phyloP scores from a whole-genome alignment of 208 protist genomes.

The Leishmania martiniquensis region DNA sequence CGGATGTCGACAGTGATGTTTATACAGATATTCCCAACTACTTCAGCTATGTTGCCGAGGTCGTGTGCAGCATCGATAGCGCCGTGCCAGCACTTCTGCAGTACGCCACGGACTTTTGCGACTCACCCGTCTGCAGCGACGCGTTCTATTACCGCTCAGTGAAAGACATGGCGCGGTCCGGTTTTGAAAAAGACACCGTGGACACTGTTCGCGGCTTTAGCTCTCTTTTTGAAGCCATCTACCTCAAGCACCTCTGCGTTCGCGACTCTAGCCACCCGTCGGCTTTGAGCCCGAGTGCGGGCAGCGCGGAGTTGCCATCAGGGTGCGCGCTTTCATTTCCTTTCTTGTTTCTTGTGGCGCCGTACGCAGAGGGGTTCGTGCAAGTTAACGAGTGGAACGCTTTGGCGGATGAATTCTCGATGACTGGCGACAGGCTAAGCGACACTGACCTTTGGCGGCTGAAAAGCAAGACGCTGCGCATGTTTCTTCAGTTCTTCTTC shows the following conservation, averaged over 20 bases:
- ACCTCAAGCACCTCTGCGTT: conserved; percentile 51
- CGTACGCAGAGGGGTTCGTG: conserved; percentile 76
- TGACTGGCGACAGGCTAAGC: conserved; percentile 22
- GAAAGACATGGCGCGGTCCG: conserved; percentile 54
- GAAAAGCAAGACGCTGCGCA: conserved; percentile 18
- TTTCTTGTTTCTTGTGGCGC: conserved; percentile 70
- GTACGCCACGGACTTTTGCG: conserved; percentile 25
- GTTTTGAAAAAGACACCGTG: conserved; percentile 52
- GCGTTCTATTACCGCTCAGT: conserved; percentile 63
- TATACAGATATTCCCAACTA: conserved; percentile 83
- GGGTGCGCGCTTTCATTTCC: conserved; percentile 60
- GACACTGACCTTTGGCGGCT: conserved; percentile 28
- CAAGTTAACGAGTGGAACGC: conserved; percentile 40
- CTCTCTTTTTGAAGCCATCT: conserved; percentile 63
- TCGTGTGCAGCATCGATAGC: conserved; percentile 52
- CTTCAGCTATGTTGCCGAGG: conserved; percentile 78
- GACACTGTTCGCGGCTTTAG: conserved; percentile 64
- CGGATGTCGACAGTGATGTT: conserved; percentile 55
- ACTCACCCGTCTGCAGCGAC: conserved; percentile 49
- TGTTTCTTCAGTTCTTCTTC: conserved; percentile 65
- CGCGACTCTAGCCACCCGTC: conserved; percentile 7
- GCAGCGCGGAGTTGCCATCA: background rate
- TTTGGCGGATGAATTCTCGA: conserved; percentile 19
- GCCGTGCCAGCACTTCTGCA: conserved; percentile 24
- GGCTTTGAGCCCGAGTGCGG: background rate